phyloP scores from a whole-genome alignment of 768 basidiomycete genomes.

The Boletales sp. region DNA sequence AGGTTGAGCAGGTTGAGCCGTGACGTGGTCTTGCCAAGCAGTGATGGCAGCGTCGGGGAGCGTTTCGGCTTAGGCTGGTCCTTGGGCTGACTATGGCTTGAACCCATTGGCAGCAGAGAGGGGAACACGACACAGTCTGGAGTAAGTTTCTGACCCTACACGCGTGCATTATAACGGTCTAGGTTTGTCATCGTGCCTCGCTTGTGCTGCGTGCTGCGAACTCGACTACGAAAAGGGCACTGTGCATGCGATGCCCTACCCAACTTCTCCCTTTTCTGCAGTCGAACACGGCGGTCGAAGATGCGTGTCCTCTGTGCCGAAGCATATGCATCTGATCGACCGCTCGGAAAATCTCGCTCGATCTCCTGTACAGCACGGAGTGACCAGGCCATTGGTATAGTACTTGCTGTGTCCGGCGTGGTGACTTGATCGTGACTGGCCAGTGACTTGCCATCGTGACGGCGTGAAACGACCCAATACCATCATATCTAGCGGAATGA shows the following conservation, averaged over 20 bases:
- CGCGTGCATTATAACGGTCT: conserved; percentile 19
- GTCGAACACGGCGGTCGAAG: conserved; percentile 9
- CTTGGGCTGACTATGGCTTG: conserved; percentile 24
- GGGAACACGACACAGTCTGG: too few relatives aligned
- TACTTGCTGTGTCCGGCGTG: conserved; percentile 11
- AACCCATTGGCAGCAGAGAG: conserved; percentile 18
- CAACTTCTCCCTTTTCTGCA: conserved; percentile 11
- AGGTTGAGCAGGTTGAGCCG: conserved; percentile 27
- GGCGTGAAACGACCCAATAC: neutral
- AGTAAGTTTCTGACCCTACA: conserved; percentile 14
- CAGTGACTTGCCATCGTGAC: too few relatives aligned
- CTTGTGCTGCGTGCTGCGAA: conserved; percentile 27
- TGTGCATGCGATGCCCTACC: conserved; percentile 17
- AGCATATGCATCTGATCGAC: conserved; percentile 8
- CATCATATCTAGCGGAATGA: too few relatives aligned
- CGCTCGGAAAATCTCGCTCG: too few relatives aligned
- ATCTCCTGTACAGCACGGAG: conserved; percentile 8
- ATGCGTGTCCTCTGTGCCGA: conserved; percentile 12
- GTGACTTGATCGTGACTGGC: neutral
- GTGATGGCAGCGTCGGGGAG: conserved; percentile 20
- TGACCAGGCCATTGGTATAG: neutral
- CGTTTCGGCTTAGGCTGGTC: conserved; percentile 20
- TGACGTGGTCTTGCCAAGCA: conserved; percentile 26
- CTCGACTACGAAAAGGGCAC: conserved; percentile 12
- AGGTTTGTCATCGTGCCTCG: conserved; percentile 23